Evolutionary conservation across 2,329 filamentous ascomycete genomes (phyloP).

Genomic region (Ascosphaera apis): DNA sequence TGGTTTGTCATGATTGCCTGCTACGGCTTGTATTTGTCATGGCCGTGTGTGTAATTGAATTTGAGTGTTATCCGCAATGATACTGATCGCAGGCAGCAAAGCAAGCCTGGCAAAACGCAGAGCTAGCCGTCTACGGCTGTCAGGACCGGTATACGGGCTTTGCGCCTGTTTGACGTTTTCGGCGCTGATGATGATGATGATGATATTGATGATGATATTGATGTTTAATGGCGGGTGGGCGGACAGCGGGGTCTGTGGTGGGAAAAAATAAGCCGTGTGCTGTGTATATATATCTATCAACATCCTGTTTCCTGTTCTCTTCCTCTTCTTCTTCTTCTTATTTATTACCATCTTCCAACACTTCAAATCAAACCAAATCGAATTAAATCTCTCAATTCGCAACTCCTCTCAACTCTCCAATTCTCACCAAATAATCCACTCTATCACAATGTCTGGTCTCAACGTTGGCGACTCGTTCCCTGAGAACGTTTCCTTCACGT

Average conservation of each 20-base stretch:
- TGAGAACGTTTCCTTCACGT: conserved; percentile 54
- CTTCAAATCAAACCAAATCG: neutral
- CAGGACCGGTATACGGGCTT: too few species aligned
- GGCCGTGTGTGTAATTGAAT: too few species aligned
- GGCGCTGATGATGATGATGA: neutral
- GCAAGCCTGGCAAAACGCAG: too few species aligned
- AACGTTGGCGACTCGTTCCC: conserved; percentile 71
- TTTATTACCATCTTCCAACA: neutral
- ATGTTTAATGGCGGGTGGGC: neutral
- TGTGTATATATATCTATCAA: neutral
- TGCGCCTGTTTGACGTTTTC: too few species aligned
- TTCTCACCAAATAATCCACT: neutral
- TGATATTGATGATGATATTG: neutral
- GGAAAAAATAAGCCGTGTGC: too few species aligned
- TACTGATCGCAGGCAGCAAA: too few species aligned
- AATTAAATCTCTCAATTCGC: neutral
- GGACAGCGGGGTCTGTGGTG: neutral
- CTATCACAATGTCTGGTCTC: conserved; percentile 36
- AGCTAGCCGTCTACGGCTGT: too few species aligned
- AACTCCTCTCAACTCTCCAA: neutral
- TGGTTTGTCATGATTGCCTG: too few species aligned
- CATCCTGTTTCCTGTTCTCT: neutral
- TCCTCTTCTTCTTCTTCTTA: neutral
- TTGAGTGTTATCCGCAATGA: too few species aligned
- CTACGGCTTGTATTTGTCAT: too few species aligned